Evolutionary conservation across 345 rosid species (phyloP).

Genomic region (Salix dunnii): DNA sequence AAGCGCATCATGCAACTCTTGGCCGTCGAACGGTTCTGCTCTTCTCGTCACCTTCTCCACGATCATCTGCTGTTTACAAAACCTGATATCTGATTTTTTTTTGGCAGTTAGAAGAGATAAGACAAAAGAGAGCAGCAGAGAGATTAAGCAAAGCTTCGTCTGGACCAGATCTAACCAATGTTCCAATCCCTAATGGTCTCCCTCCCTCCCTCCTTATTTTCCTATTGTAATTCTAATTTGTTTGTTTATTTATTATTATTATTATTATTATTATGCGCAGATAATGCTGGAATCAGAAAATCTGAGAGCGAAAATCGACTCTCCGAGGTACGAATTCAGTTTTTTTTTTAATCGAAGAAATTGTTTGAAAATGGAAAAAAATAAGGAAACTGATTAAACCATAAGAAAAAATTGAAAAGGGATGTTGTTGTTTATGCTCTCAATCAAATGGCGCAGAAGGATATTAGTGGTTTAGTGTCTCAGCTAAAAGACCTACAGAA

Average conservation of each 20-base stretch:
- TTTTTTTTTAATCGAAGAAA: too few relatives aligned
- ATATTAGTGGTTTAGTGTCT: slow-evolving; percentile 79
- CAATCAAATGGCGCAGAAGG: slow-evolving; percentile 46
- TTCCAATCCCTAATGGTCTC: slow-evolving; percentile 53
- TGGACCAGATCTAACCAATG: slow-evolving; percentile 72
- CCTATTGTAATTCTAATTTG: slow-evolving; percentile 3
- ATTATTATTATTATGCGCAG: slow-evolving; percentile 31
- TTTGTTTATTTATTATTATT: background rate
- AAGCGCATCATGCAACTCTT: slow-evolving; percentile 72
- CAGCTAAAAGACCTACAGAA: slow-evolving; percentile 74
- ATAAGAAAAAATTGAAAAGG: background rate
- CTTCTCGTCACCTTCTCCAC: background rate
- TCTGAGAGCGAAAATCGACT: slow-evolving; percentile 80
- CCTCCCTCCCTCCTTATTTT: background rate
- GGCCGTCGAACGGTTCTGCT: slow-evolving; percentile 86
- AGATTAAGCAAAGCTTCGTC: slow-evolving; percentile 71
- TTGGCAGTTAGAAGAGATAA: slow-evolving; percentile 82
- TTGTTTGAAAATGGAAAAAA: background rate
- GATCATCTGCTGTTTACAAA: background rate
- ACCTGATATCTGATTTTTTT: background rate
- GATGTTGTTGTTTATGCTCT: slow-evolving; percentile 2
- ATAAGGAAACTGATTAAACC: background rate
- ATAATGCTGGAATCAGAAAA: slow-evolving; percentile 54
- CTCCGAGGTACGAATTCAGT: slow-evolving; percentile 52
- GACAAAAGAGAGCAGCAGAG: slow-evolving; percentile 90